Evolutionary conservation across 2,329 filamentous ascomycete genomes (phyloP), one percentile per base, ranked within the genome.

Genomic region (Aspergillus sp.): DNA sequence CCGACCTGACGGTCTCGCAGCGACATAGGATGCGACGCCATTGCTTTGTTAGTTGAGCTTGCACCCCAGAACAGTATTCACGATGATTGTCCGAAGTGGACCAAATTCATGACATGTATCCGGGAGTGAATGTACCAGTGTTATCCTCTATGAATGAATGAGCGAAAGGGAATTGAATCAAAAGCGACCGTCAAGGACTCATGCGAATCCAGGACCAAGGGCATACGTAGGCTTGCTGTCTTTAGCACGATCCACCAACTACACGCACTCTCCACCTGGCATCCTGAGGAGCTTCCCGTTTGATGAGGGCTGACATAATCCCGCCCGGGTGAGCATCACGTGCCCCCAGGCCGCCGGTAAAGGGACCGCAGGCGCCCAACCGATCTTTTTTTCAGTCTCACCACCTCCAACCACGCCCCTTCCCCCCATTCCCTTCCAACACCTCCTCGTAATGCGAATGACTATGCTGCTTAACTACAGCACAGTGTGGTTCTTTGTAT

Each of bases 1-100:
- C 87, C 85, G 77, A 90, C 87, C 81, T 91, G 88, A 71, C 87
- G 86, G 78, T 90, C 87, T 73, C 88, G 82, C 66, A 91, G 82
- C 68, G 85, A 86, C 72, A 83, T 81, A 60, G 82, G 77, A 63
- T 78, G 76, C 65, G 82, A 75, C 62, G 83, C 82, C 85, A 87
- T 88, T 65, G 64, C 77, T 42, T 72, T 47, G 20, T 60, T 50
- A n/a, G n/a, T 42, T 39, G 46, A 54, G 54, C 64, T 60, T 63
- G 54, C 46, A 60, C 60, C 57, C 54, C 61, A 58, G 52, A 58
- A 36, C 55, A 39, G 45, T 56, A 50, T 67, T 67, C 60, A 59
- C 55, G 52, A 51, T 22, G 54, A 61, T 60, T 60, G 58, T 49
- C 45, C 55, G 54, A 52, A 36, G 54, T 42, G 54, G 54, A 36